phyloP scores from a whole-genome alignment of 2,329 filamentous ascomycete genomes.

The Colletotrichum sp. region DNA sequence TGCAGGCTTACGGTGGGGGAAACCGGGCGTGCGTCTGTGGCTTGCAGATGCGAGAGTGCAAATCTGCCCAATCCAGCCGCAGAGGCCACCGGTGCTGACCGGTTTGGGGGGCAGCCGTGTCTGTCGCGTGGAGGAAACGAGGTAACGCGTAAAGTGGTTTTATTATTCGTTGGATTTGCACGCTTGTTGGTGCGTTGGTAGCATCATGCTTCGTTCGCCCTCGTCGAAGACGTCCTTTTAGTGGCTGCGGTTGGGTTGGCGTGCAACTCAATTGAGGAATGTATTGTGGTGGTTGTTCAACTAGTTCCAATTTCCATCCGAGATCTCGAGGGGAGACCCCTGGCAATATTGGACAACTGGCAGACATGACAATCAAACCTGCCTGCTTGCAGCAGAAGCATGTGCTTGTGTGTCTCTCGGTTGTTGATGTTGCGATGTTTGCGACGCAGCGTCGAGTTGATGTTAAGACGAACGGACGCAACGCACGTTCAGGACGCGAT shows the following conservation, averaged over 20 bases:
- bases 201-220: not conserved
- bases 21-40: constrained; percentile 10
- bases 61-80: constrained; percentile 1
- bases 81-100: not conserved
- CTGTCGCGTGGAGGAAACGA: constrained; percentile 6
- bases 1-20: constrained; percentile 14
- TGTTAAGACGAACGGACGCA: not conserved
- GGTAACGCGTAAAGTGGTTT: constrained; percentile 20
- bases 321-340: constrained; percentile 20
- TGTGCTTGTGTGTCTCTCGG: constrained; percentile 11
- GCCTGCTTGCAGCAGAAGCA: constrained; percentile 9
- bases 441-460: not conserved
- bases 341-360: constrained; percentile 20
- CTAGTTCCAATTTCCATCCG: constrained; percentile 13
- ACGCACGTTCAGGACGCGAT: not conserved
- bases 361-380: constrained; percentile 19
- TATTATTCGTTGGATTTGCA: not conserved
- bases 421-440: not conserved
- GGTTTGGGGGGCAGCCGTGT: constrained; percentile 8
- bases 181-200: not conserved
- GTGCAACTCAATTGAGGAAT: constrained; percentile 11
- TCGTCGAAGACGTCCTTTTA: not conserved
- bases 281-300: not conserved
- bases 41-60: constrained; percentile 22
- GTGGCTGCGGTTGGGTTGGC: not conserved